Percentiles rank a stretch among this genome's conserved stretches.
Evolutionary conservation across 345 rosid genomes (phyloP).

Genomic region (Brassica cretica): DNA sequence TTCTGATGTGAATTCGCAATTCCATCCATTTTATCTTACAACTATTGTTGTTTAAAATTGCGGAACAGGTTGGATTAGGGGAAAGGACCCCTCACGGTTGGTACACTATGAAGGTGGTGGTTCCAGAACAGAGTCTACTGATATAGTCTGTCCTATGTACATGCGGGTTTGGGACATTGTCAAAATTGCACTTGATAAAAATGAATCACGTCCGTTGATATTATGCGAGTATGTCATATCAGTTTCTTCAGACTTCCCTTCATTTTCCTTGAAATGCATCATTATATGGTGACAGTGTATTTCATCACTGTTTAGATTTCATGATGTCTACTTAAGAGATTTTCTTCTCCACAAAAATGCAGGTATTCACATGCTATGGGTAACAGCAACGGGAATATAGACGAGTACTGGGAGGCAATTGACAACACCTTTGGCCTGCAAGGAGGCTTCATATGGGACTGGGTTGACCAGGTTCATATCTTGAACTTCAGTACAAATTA

Average conservation of each 20-base stretch:
- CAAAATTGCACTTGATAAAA: slow-evolving; percentile 87
- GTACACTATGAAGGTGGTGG: slow-evolving; percentile 99
- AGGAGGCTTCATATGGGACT: slow-evolving; percentile 99
- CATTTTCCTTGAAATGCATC: slow-evolving; percentile 8
- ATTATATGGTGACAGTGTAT: neutral
- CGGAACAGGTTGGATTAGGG: slow-evolving; percentile 83
- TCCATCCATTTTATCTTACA: slow-evolving; percentile 16
- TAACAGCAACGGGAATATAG: slow-evolving; percentile 87
- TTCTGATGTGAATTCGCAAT: neutral
- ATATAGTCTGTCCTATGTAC: slow-evolving; percentile 96
- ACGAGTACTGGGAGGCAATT: slow-evolving; percentile 93
- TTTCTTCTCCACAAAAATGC: slow-evolving; percentile 36
- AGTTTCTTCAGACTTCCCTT: slow-evolving; percentile 25
- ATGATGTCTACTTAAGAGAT: neutral
- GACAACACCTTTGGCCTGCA: slow-evolving; percentile 93
- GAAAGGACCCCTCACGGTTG: slow-evolving; percentile 73
- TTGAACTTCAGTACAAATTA: slow-evolving; percentile 5
- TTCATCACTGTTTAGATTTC: neutral
- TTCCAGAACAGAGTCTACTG: slow-evolving; percentile 86
- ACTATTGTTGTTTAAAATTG: slow-evolving; percentile 26
- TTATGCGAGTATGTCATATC: slow-evolving; percentile 89
- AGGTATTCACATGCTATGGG: slow-evolving; percentile 99
- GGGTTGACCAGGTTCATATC: slow-evolving; percentile 89
- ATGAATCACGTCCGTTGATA: slow-evolving; percentile 85
- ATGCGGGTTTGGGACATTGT: slow-evolving; percentile 98